Percentiles rank a stretch among this genome's conserved stretches.
phyloP scores from a whole-genome alignment of 164 flowering plant genomes.

The Vitis cinerea region DNA sequence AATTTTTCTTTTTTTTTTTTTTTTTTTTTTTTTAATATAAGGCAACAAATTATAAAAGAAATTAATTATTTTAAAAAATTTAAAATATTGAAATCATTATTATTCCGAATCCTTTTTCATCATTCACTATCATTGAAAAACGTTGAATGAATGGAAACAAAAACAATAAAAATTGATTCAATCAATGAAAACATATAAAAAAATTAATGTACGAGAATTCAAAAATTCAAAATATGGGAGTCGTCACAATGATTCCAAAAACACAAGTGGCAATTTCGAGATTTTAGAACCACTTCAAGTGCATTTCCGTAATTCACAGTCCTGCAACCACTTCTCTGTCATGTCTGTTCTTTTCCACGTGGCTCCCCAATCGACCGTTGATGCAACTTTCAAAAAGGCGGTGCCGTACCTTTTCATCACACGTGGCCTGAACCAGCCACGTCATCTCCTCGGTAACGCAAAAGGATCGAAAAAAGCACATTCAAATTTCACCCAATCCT shows the following conservation, averaged over 20 bases:
- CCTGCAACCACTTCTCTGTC: neutral
- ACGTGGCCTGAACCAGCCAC: slow-evolving; percentile 19
- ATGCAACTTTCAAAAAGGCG: neutral
- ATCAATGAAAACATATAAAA: too few species aligned
- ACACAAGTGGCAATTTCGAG: neutral
- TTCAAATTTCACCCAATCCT: slow-evolving; percentile 23
- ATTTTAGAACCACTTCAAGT: neutral
- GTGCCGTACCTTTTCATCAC: neutral
- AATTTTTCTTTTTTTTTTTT: too few species aligned
- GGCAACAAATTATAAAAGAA: too few species aligned
- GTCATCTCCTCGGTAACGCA: slow-evolving; percentile 8
- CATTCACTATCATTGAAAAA: too few species aligned
- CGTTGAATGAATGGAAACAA: too few species aligned
- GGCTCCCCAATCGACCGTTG: neutral
- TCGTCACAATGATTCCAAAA: neutral
- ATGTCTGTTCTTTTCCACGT: neutral
- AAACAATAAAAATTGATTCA: too few species aligned
- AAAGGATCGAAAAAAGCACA: slow-evolving; percentile 1
- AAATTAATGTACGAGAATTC: too few species aligned
- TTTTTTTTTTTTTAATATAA: too few species aligned
- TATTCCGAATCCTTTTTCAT: too few species aligned
- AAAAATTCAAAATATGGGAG: too few species aligned
- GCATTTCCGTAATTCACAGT: neutral
- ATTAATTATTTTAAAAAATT: too few species aligned
- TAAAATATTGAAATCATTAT: too few species aligned